Percentiles rank a stretch among this genome's conserved stretches.
Evolutionary conservation across 2,329 filamentous ascomycete genomes (phyloP).

Genomic region (Phoma herbarum): DNA sequence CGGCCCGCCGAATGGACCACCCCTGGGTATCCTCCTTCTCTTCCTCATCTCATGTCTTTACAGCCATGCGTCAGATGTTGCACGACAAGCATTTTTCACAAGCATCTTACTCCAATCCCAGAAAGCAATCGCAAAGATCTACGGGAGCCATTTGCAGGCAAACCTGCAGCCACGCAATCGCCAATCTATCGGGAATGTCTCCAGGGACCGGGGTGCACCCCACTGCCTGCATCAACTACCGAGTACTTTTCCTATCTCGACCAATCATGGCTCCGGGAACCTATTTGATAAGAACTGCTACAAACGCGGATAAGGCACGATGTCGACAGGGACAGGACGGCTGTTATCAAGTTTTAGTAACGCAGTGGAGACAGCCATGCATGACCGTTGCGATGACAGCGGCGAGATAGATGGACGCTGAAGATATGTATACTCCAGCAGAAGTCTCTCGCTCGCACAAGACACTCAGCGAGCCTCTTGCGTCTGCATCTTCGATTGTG

Average conservation of each 20-base stretch:
- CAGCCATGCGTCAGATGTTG: not conserved
- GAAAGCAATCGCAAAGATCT: not conserved
- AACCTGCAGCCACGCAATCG: not conserved
- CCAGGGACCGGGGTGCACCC: conserved; percentile 16
- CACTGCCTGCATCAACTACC: conserved; percentile 25
- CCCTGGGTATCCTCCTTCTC: not conserved
- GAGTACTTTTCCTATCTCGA: conserved; percentile 28
- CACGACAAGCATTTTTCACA: no score
- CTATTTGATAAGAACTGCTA: conserved; percentile 31
- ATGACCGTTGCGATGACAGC: conserved; percentile 20
- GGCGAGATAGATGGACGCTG: conserved; percentile 10
- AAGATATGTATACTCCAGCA: conserved; percentile 10
- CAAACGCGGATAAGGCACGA: conserved; percentile 12
- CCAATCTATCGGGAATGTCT: not conserved
- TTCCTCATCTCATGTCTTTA: no score
- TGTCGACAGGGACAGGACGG: conserved; percentile 6
- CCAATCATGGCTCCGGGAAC: conserved; percentile 27
- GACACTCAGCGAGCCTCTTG: not conserved
- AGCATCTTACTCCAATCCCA: not conserved
- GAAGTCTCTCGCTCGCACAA: not conserved
- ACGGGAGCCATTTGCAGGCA: not conserved
- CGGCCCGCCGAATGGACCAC: conserved; percentile 6
- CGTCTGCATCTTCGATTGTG: not conserved
- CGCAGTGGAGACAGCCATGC: conserved; percentile 21
- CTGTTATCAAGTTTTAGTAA: conserved; percentile 23